Conservation (phyloP, 2,329 filamentous ascomycete genomes). For the Tolypocladium tundrense region DNA sequence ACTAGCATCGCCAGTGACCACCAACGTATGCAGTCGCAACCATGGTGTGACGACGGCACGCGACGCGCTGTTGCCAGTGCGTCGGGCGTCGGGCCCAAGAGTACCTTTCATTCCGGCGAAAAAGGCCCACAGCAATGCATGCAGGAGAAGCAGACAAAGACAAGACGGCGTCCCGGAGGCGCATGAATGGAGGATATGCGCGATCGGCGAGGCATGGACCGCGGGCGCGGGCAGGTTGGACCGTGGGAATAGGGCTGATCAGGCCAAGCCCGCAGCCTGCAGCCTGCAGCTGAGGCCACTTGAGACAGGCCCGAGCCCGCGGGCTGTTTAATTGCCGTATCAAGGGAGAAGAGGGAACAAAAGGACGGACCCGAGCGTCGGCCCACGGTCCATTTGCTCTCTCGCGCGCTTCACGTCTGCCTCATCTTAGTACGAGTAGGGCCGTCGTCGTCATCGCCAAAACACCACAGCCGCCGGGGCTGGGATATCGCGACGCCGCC, state of each 20-base stretch:
- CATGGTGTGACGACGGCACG: neutral
- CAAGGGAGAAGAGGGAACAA: neutral
- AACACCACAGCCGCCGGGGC: neutral
- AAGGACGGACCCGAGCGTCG: neutral
- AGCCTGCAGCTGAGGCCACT: neutral
- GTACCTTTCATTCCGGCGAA: neutral
- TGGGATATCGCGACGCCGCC: neutral
- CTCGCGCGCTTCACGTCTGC: neutral
- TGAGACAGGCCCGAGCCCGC: neutral
- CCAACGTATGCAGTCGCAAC: neutral
- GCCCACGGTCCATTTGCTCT: neutral
- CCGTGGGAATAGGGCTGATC: neutral
- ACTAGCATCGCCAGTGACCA: neutral
- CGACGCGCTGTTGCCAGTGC: neutral
- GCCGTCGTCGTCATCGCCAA: neutral
- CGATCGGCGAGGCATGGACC: neutral
- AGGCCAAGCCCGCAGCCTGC: neutral
- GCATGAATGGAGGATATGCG: neutral
- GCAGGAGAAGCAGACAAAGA: neutral
- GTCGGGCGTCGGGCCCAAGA: neutral
- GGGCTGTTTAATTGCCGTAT: neutral
- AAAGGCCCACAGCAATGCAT: neutral
- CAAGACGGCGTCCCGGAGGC: neutral
- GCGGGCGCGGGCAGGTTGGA: neutral
- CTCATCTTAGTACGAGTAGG: neutral